phyloP scores from a whole-genome alignment of 2,329 filamentous ascomycete genomes.

The Calonectria naviculata region DNA sequence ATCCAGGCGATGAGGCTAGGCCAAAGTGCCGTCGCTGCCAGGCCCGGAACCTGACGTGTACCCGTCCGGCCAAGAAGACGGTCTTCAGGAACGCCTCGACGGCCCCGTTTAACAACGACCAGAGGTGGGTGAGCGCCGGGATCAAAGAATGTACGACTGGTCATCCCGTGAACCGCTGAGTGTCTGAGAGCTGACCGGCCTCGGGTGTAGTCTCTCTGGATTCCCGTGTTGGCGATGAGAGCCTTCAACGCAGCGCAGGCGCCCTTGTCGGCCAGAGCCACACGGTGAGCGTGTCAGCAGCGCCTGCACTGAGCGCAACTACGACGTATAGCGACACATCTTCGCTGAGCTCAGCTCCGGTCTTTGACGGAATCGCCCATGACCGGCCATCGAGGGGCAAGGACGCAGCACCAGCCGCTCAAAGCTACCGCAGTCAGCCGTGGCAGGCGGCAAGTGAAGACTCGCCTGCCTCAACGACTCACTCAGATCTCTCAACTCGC shows the following conservation, averaged over 20 bases:
- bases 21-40: conserved; percentile 50
- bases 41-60: conserved; percentile 46
- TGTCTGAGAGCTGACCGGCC: background rate
- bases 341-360: background rate
- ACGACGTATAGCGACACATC: conserved; percentile 7
- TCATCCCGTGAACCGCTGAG: background rate
- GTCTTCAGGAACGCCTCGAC: conserved; percentile 50
- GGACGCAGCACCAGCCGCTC: conserved; percentile 7
- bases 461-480: conserved; percentile 15
- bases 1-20: conserved; percentile 50
- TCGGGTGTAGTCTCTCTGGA: conserved; percentile 24
- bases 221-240: conserved; percentile 11
- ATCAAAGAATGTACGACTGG: conserved; percentile 46
- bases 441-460: conserved; percentile 13
- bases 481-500: conserved; percentile 12
- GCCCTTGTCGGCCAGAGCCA: background rate
- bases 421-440: conserved; percentile 1
- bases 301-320: background rate
- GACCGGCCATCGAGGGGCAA: background rate
- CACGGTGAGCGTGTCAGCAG: background rate
- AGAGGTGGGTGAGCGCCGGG: conserved; percentile 51
- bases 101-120: conserved; percentile 46
- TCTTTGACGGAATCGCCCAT: background rate
- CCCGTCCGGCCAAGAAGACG: conserved; percentile 47
- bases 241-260: background rate